Conservation (phyloP, 208 protist species). For the Trypanosoma conorhini region DNA sequence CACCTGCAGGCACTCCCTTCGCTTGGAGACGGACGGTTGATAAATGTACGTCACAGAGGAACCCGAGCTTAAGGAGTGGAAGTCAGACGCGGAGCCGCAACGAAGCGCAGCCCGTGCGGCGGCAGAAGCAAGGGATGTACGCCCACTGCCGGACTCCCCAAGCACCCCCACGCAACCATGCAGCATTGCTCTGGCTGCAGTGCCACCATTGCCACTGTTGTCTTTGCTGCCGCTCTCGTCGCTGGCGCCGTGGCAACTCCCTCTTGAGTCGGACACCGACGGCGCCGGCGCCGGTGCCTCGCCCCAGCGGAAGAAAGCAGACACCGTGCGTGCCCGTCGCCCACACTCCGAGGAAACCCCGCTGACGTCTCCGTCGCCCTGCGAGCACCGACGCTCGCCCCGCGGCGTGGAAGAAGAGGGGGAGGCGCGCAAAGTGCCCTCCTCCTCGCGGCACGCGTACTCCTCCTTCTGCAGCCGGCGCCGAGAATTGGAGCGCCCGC, state of each 20-base stretch:
- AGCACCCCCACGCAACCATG: conserved; percentile 16
- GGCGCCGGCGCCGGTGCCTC: background rate
- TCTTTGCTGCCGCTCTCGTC: background rate
- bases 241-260: background rate
- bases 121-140: conserved; percentile 20
- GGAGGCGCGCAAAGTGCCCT: background rate
- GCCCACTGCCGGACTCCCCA: conserved; percentile 28
- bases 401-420: background rate
- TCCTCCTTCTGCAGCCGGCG: background rate
- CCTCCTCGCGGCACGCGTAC: background rate
- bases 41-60: conserved; percentile 10
- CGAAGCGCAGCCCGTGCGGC: conserved; percentile 15
- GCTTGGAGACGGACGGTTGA: conserved; percentile 4
- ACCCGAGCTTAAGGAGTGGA: conserved; percentile 15
- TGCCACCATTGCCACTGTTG: background rate
- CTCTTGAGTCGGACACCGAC: background rate
- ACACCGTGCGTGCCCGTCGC: background rate
- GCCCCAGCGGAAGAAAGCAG: background rate
- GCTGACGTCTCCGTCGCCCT: background rate
- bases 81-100: conserved; percentile 11
- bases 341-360: background rate
- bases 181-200: background rate
- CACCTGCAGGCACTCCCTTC: conserved; percentile 9
- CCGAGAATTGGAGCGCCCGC: background rate
- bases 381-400: background rate